A percentile compares a stretch with the other conserved stretches of the same genome.
These are phyloP conservation scores for Pinus albicaulis DNA, from an alignment of 75 land plant species.

Conservation along the genomic window DNA sequence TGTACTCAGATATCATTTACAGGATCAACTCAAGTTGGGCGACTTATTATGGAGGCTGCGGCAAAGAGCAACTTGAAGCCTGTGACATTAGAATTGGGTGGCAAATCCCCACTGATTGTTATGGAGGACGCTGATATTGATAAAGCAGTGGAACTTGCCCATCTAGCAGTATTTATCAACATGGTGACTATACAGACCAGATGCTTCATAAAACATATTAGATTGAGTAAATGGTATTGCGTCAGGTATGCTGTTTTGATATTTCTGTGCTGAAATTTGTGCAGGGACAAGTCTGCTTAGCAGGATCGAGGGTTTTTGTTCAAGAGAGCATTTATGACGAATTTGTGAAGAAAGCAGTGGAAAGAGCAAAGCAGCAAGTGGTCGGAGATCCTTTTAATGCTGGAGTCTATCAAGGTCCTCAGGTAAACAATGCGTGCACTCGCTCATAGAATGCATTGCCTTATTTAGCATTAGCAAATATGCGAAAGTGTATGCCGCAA, in stretches of 20 bases:
- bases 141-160: slow-evolving; percentile 30
- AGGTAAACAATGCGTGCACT: no score
- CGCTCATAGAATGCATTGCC: no score
- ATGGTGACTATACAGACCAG: slow-evolving; percentile 2
- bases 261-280: neutral
- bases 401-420: slow-evolving; percentile 31
- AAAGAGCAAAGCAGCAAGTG: slow-evolving; percentile 12
- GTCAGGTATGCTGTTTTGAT: no score
- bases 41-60: slow-evolving; percentile 27
- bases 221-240: no score
- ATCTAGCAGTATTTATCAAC: slow-evolving; percentile 12
- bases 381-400: slow-evolving; percentile 24
- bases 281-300: slow-evolving; percentile 31
- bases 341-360: slow-evolving; percentile 18
- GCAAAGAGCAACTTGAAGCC: slow-evolving; percentile 34
- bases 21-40: slow-evolving; percentile 36
- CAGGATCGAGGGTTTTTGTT: slow-evolving; percentile 28
- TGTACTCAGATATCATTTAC: slow-evolving; percentile 21
- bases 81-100: slow-evolving; percentile 35
- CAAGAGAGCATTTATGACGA: slow-evolving; percentile 23
- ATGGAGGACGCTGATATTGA: slow-evolving; percentile 28
- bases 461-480: no score
- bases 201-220: no score
- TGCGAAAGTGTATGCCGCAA: no score
- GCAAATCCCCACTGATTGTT: slow-evolving; percentile 30